Percentiles rank a stretch among this genome's conserved stretches.
Evolutionary conservation across 2,329 filamentous ascomycete genomes (phyloP).

Genomic region (Fusarium tjaetaba): DNA sequence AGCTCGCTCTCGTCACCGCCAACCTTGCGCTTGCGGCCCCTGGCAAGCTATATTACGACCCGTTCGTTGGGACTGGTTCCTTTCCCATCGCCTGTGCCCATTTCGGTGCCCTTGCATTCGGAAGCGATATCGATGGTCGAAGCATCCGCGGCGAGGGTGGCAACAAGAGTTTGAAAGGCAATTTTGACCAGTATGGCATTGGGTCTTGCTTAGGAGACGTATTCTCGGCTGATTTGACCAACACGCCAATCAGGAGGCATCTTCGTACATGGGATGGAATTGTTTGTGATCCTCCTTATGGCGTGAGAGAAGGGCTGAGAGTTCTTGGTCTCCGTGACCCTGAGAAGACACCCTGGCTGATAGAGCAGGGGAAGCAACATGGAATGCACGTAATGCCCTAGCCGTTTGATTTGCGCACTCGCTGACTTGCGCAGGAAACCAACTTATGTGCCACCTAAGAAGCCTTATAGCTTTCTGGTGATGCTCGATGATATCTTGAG

Average conservation of each 20-base stretch:
- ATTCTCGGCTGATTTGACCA: conserved; percentile 88
- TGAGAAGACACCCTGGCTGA: conserved; percentile 65
- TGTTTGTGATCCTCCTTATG: conserved; percentile 95
- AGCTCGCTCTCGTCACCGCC: conserved; percentile 88
- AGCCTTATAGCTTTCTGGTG: conserved; percentile 88
- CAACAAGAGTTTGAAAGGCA: conserved; percentile 66
- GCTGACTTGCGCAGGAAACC: conserved; percentile 52
- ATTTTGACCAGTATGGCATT: conserved; percentile 86
- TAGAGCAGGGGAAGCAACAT: conserved; percentile 75
- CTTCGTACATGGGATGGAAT: conserved; percentile 84
- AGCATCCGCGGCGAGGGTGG: conserved; percentile 79
- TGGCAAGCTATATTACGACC: conserved; percentile 90
- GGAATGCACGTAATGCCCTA: conserved; percentile 67
- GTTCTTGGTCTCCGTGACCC: conserved; percentile 83
- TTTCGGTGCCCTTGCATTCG: conserved; percentile 85
- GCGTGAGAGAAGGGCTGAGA: conserved; percentile 89
- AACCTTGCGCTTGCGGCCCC: conserved; percentile 87
- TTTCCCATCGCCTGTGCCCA: conserved; percentile 91
- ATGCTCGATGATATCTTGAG: conserved; percentile 91
- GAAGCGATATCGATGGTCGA: conserved; percentile 93
- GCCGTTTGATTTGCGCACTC: neutral
- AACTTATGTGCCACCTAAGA: conserved; percentile 86
- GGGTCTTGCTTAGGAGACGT: conserved; percentile 74
- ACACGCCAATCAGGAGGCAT: conserved; percentile 74
- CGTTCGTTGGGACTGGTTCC: conserved; percentile 94